A percentile compares a stretch with the other conserved stretches of the same genome.
phyloP scores from a whole-genome alignment of 169 alveolate species.

The Cyclospora cayetanensis region DNA sequence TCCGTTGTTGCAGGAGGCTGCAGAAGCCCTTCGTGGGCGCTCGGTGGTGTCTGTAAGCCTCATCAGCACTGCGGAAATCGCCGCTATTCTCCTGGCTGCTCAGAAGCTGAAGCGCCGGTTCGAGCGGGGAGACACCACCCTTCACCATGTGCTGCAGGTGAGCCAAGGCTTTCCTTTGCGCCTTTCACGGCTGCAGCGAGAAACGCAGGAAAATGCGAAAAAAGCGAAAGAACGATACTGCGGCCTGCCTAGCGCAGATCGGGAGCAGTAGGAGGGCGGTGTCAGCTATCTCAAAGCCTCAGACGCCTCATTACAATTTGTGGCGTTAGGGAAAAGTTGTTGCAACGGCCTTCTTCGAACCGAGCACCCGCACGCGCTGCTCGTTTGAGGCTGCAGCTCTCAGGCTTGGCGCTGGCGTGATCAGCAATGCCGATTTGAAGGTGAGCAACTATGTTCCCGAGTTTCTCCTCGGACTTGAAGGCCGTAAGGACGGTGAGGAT shows the following conservation, averaged over 20 bases:
- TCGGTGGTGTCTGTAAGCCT: not conserved
- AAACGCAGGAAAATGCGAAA: not conserved
- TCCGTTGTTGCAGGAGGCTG: not conserved
- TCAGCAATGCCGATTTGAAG: conserved; percentile 57
- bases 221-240: not conserved
- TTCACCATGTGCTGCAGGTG: not conserved
- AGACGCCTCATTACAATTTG: not conserved
- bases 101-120: too few species aligned
- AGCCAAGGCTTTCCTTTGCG: not conserved
- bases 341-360: conserved; percentile 81
- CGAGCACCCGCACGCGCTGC: conserved; percentile 89
- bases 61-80: not conserved
- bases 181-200: not conserved
- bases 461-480: too few species aligned
- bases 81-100: not conserved
- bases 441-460: not conserved
- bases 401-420: conserved; percentile 82
- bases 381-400: conserved; percentile 87
- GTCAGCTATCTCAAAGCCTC: not conserved
- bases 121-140: too few species aligned
- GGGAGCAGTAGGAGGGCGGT: not conserved
- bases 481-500: not conserved
- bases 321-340: conserved; percentile 68
- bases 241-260: not conserved
- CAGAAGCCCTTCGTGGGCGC: not conserved